Conservation (phyloP, 2,329 filamentous ascomycete genomes). For the Dothidotthia symphoricarpi region DNA sequence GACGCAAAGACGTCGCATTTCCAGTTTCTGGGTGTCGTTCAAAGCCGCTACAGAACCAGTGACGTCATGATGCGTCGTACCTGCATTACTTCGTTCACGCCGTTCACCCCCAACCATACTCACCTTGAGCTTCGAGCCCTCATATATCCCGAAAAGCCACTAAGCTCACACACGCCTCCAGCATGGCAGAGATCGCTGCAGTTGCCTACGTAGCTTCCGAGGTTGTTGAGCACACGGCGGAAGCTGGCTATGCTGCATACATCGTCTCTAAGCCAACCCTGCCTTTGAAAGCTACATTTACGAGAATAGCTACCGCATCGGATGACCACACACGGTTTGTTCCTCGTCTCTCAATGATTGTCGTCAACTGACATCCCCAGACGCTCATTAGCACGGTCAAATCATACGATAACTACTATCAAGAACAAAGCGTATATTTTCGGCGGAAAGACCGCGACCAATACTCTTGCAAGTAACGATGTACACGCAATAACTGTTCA, state of each 20-base stretch:
- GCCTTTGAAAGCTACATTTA: constrained; percentile 45
- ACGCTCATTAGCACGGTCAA: constrained; percentile 34
- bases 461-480: constrained; percentile 44
- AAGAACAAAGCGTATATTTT: constrained; percentile 48
- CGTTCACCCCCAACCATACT: too few relatives aligned
- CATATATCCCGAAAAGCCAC: too few relatives aligned
- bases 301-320: constrained; percentile 40
- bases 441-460: constrained; percentile 41
- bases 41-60: neutral
- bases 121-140: too few relatives aligned
- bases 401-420: constrained; percentile 44
- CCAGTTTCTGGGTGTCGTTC: too few relatives aligned
- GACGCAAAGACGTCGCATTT: too few relatives aligned
- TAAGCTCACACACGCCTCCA: too few relatives aligned
- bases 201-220: constrained; percentile 40
- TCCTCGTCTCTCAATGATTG: constrained; percentile 3
- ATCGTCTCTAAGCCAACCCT: constrained; percentile 45
- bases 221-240: constrained; percentile 42
- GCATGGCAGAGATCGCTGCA: constrained; percentile 44
- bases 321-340: constrained; percentile 35
- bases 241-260: constrained; percentile 44
- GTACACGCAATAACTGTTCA: constrained; percentile 43
- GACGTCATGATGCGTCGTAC: constrained; percentile 9
- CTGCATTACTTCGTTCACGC: constrained; percentile 8
- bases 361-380: constrained; percentile 14